Conservation (phyloP, 441 rosid genomes). For the Rhodomyrtus psidioides region DNA sequence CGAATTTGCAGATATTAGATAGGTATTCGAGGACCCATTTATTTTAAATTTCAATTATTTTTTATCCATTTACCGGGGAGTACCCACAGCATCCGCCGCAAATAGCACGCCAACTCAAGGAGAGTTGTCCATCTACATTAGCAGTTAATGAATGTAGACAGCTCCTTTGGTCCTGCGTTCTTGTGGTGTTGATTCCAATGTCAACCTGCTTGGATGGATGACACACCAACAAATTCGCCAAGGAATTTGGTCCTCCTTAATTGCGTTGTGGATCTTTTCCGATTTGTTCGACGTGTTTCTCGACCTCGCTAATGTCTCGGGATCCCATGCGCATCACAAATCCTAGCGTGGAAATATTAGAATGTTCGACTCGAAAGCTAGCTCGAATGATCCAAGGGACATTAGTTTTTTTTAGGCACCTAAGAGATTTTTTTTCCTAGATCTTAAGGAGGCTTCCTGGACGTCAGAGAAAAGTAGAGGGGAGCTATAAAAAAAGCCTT, state of each 20-base stretch:
- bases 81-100: not conserved
- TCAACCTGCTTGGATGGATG: not conserved
- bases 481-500: no score
- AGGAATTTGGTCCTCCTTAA: not conserved
- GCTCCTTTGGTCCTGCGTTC: not conserved
- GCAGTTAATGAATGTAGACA: not conserved
- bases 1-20: not conserved
- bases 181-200: not conserved
- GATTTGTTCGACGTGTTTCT: not conserved
- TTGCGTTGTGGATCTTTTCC: not conserved
- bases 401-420: not conserved
- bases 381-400: not conserved
- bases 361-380: not conserved
- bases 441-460: not conserved
- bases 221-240: not conserved
- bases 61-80: not conserved
- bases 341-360: not conserved
- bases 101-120: not conserved
- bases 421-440: no score
- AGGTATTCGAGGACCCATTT: not conserved
- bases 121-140: not conserved
- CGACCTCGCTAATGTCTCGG: not conserved
- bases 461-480: not conserved
- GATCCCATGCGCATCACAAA: not conserved
- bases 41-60: not conserved